phyloP scores from a whole-genome alignment of 441 rosid species.

The Adansonia gregorii region DNA sequence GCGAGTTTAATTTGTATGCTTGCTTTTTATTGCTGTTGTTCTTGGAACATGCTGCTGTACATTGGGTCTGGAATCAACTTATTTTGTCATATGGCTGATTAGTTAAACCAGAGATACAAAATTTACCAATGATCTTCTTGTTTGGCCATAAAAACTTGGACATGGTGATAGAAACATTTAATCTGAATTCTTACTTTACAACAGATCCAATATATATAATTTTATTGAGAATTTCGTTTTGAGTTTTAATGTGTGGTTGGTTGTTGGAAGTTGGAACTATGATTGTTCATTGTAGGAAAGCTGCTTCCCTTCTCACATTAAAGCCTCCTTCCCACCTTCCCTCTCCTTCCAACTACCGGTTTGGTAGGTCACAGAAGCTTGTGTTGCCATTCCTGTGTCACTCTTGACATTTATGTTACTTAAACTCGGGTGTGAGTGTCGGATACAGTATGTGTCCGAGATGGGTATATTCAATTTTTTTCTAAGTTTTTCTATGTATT shows the following conservation, averaged over 20 bases:
- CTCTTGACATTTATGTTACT: not conserved
- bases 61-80: not conserved
- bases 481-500: too few relatives aligned
- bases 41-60: not conserved
- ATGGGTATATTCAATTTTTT: too few relatives aligned
- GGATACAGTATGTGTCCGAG: too few relatives aligned
- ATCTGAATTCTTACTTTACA: not conserved
- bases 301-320: not conserved
- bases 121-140: not conserved
- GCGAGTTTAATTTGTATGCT: not conserved
- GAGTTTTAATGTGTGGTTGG: not conserved
- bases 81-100: not conserved
- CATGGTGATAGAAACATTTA: not conserved
- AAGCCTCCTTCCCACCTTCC: conserved; percentile 9
- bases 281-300: conserved; percentile 2
- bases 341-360: not conserved
- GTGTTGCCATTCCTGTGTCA: not conserved
- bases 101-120: not conserved
- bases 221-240: not conserved
- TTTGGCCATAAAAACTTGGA: not conserved
- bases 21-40: not conserved
- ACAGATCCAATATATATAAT: not conserved
- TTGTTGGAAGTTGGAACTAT: not conserved
- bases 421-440: not conserved
- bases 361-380: not conserved